These are phyloP conservation scores for Starmera amethionina DNA, from an alignment of 805 yeast species.

Conservation along the genomic window DNA sequence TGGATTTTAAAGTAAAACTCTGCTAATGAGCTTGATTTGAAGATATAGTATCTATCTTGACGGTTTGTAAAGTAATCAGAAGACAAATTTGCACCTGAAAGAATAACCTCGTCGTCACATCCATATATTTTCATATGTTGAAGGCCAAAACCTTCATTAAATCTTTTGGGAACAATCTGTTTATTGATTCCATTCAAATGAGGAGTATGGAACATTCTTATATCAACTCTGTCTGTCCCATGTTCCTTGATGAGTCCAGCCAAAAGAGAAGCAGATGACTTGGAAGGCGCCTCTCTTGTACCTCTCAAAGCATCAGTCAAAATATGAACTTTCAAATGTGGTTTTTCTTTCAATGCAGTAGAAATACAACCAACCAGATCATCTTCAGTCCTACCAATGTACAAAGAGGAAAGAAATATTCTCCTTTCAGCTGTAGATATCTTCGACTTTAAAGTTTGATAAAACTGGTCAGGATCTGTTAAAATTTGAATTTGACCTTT, in stretches of 20 bases:
- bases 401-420: conserved; percentile 75
- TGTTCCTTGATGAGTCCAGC: conserved; percentile 54
- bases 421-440: conserved; percentile 53
- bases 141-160: conserved; percentile 85
- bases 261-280: conserved; percentile 68
- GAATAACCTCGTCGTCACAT: conserved; percentile 78
- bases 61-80: conserved; percentile 89
- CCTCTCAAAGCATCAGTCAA: conserved; percentile 86
- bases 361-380: conserved; percentile 62
- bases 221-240: conserved; percentile 56
- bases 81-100: conserved; percentile 88
- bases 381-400: conserved; percentile 73
- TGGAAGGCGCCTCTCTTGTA: conserved; percentile 81
- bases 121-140: conserved; percentile 98
- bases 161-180: conserved; percentile 61
- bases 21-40: conserved; percentile 46
- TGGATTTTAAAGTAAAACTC: conserved; percentile 73
- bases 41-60: conserved; percentile 84
- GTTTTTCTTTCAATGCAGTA: conserved; percentile 48
- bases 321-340: conserved; percentile 57
- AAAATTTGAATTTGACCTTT: conserved; percentile 52
- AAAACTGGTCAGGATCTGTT: conserved; percentile 63
- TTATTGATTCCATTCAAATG: conserved; percentile 61
- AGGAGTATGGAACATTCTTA: conserved; percentile 87
- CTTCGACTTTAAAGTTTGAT: conserved; percentile 48